A percentile compares a stretch with the other conserved stretches of the same genome.
phyloP scores from a whole-genome alignment of 345 rosid genomes.

The Pugionium cornutum region DNA sequence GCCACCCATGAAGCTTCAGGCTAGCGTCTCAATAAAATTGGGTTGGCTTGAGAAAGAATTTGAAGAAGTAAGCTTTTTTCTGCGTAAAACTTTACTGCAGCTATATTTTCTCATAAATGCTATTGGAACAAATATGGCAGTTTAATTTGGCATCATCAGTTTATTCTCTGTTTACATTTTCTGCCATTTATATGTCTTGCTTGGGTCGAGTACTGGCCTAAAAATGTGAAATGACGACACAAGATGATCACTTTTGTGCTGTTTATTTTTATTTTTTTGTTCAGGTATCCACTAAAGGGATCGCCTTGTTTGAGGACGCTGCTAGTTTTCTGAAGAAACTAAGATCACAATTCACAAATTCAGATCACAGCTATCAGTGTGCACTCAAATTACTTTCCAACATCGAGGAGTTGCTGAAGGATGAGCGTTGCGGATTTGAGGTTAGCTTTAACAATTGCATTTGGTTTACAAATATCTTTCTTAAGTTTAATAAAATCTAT shows the following conservation, averaged over 20 bases:
- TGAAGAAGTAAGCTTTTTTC: conserved; percentile 46
- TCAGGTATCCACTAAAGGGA: conserved; percentile 68
- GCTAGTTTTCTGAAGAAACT: conserved; percentile 53
- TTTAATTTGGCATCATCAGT: no score
- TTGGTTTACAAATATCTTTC: conserved; percentile 16
- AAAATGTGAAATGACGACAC: no score
- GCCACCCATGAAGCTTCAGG: conserved; percentile 72
- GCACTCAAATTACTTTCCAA: conserved; percentile 51
- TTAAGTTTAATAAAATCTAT: conserved; percentile 17
- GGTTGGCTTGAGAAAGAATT: conserved; percentile 64
- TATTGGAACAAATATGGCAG: no score
- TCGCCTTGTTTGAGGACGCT: conserved; percentile 59
- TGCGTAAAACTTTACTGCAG: not conserved
- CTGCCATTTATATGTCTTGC: no score
- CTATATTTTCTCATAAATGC: not conserved
- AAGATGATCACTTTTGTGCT: no score
- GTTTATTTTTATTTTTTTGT: conserved; percentile 12
- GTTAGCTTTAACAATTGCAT: conserved; percentile 45
- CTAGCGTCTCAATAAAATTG: conserved; percentile 50
- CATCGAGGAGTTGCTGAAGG: conserved; percentile 66
- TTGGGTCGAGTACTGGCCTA: no score
- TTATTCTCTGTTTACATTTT: no score
- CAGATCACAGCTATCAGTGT: conserved; percentile 49
- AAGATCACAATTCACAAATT: conserved; percentile 47
- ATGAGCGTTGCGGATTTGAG: conserved; percentile 62